A percentile compares a stretch with the other conserved stretches of the same genome.
These are phyloP conservation scores for Tetrahymena malaccensis DNA, from an alignment of 73 alveolate species.

Conservation along the genomic window DNA sequence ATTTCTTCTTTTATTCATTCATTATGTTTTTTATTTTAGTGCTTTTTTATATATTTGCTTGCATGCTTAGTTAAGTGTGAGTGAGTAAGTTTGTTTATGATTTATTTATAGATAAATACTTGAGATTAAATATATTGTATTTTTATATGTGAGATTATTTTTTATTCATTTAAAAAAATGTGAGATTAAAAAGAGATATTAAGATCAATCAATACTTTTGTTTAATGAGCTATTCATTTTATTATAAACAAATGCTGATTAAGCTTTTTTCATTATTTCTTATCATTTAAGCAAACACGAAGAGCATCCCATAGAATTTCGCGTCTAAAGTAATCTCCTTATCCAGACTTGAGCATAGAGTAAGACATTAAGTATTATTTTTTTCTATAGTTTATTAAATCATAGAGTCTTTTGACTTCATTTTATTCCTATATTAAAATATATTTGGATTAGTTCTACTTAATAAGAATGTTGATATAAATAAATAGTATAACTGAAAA, in stretches of 20 bases:
- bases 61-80: too few relatives aligned
- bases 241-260: not conserved
- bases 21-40: too few relatives aligned
- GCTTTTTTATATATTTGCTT: too few relatives aligned
- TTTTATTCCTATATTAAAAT: not conserved
- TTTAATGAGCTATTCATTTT: too few relatives aligned
- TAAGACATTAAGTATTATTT: not conserved
- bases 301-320: not conserved
- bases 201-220: not conserved
- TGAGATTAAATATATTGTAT: not conserved
- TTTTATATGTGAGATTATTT: not conserved
- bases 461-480: too few relatives aligned
- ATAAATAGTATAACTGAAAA: too few relatives aligned
- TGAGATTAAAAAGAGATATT: not conserved
- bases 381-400: not conserved
- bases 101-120: too few relatives aligned
- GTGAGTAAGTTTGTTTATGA: too few relatives aligned
- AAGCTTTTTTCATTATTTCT: not conserved
- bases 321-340: not conserved
- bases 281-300: not conserved
- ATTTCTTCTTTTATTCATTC: too few relatives aligned
- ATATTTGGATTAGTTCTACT: not conserved
- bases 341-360: not conserved
- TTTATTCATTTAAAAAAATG: too few relatives aligned
- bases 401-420: not conserved